Evolutionary conservation across 2,329 filamentous ascomycete genomes (phyloP), one percentile per base, ranked within the genome.

Genomic region (Coleophoma eucalyptorum): DNA sequence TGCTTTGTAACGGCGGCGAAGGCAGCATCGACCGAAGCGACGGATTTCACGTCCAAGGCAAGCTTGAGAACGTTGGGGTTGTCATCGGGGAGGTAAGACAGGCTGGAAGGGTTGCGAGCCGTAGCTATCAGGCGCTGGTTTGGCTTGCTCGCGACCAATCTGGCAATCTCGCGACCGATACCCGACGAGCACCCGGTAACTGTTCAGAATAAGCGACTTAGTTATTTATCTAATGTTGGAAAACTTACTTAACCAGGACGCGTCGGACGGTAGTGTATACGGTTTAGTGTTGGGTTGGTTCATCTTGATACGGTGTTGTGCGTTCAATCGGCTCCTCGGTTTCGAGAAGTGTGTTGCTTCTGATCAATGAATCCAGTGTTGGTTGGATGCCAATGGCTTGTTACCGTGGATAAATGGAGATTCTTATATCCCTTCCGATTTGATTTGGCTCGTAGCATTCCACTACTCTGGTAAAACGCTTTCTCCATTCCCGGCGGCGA

Each of bases 171-270:
- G 32, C 63, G 63, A 40, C 76, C 75, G 7, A 79, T 74, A 12
- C 76, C 76, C 0, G 68, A 71, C 0, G 76, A 78, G 56, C 73
- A 77, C 15, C 76, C 75, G 34, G 75, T 76, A 18, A 76, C 73
- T 76, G 12, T 35, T 16, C n/a, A 15, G 7, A 20, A 37, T 40
- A 34, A 16, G 37, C 43, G 45, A 18, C 42, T 64, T 52, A 58
- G 49, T 50, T 37, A 20, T 15, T 11, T 41, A 15, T 33, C 32
- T 48, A 47, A 33, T 16, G n/a, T 34, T 3, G 10, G 43, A 26
- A 13, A 11, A 63, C 65, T 57, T 52, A 71, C 69, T 69, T 42
- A 72, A 58, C 70, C 70, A 73, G 50, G 62, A 63, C 8, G 69
- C 69, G 47, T 67, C 73, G 53, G 50, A n/a, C 3, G 67, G 67